Evolutionary conservation across 2,329 filamentous ascomycete genomes (phyloP).

Genomic region (Aspergillus tamarii): DNA sequence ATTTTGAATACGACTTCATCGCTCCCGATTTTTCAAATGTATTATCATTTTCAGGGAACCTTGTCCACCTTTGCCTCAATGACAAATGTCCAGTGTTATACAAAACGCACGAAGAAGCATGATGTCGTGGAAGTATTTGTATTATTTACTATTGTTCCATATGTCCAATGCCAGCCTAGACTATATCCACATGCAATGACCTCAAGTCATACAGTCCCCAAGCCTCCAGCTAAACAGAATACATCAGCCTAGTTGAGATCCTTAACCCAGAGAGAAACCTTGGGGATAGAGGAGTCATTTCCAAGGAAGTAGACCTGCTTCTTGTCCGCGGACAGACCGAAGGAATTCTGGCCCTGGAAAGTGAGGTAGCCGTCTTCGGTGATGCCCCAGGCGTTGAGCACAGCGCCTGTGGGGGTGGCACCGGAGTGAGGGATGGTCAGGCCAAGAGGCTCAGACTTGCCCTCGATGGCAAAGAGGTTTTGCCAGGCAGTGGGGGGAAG

Average conservation of each 20-base stretch:
- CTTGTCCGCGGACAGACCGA: not conserved
- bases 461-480: slow-evolving; percentile 5
- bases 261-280: slow-evolving; percentile 10
- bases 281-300: not conserved
- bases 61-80: no score
- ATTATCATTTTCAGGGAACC: no score
- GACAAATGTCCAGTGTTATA: not conserved
- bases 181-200: not conserved
- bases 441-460: slow-evolving; percentile 1
- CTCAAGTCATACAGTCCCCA: not conserved
- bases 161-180: not conserved
- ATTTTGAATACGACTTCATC: no score
- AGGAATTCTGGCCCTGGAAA: slow-evolving; percentile 3
- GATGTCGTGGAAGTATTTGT: not conserved
- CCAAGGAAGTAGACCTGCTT: slow-evolving; percentile 7
- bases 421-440: slow-evolving; percentile 11
- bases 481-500: slow-evolving; percentile 5
- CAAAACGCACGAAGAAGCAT: not conserved
- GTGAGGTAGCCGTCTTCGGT: slow-evolving; percentile 12
- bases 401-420: not conserved
- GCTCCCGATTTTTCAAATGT: no score
- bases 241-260: not conserved
- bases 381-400: slow-evolving; percentile 1
- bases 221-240: not conserved
- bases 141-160: not conserved